Evolutionary conservation across 495 filamentous ascomycete species (phyloP).

Genomic region (Aspergillus ostianus): DNA sequence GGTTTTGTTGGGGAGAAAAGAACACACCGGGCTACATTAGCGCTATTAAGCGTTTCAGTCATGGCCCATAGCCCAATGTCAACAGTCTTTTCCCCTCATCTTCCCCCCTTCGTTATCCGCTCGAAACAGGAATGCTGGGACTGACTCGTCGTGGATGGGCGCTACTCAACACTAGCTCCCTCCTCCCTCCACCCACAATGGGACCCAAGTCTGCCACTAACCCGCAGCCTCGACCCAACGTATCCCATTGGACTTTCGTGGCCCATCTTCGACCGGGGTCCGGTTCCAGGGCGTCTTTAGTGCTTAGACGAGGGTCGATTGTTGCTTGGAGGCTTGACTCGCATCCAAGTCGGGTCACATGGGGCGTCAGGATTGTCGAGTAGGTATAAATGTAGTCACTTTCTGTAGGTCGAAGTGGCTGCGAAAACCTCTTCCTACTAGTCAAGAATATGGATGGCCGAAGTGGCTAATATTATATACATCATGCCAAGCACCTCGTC

Average conservation of each 20-base stretch:
- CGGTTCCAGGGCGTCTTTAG: background rate
- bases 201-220: background rate
- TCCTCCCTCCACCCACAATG: background rate
- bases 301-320: background rate
- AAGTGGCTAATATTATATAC: too few relatives aligned
- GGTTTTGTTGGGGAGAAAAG: too few relatives aligned
- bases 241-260: background rate
- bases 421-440: background rate
- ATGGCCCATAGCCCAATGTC: too few relatives aligned
- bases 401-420: background rate
- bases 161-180: background rate
- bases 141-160: background rate
- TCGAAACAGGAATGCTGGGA: too few relatives aligned
- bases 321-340: background rate
- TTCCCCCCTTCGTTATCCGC: background rate
- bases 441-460: background rate
- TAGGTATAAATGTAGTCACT: background rate
- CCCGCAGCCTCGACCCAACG: background rate
- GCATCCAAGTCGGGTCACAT: background rate
- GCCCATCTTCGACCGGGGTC: background rate
- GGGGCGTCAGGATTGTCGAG: background rate
- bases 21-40: background rate
- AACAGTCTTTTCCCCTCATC: background rate
- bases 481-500: background rate
- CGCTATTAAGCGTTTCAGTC: background rate